Evolutionary conservation across 2,329 filamentous ascomycete genomes (phyloP).

Genomic region (Colletotrichum limetticola): DNA sequence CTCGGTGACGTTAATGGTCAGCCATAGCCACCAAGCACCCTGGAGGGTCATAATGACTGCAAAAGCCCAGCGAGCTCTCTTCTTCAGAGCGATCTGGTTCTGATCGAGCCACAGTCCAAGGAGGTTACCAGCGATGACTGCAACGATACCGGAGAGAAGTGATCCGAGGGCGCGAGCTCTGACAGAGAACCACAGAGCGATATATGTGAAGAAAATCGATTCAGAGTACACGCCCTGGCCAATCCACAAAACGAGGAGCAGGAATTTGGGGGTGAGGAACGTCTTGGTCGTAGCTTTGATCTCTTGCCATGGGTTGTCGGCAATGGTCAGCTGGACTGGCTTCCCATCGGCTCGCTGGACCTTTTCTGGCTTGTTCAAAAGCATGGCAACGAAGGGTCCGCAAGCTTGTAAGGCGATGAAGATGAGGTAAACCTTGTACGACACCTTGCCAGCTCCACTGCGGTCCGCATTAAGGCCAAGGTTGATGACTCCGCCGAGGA

Average conservation of each 20-base stretch:
- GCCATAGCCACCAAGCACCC: constrained; percentile 77
- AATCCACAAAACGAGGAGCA: constrained; percentile 62
- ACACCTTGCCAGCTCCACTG: constrained; percentile 56
- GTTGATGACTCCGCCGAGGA: constrained; percentile 62
- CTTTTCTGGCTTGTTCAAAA: constrained; percentile 57
- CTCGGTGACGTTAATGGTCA: constrained; percentile 69
- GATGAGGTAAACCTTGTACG: constrained; percentile 52
- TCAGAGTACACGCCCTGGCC: constrained; percentile 56
- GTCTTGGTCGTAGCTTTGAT: constrained; percentile 64
- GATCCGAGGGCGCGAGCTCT: constrained; percentile 57
- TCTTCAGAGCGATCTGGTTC: constrained; percentile 59
- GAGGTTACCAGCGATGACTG: constrained; percentile 70
- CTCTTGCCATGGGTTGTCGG: constrained; percentile 61
- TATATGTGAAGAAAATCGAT: constrained; percentile 50
- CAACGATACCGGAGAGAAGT: constrained; percentile 64
- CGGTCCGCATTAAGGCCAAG: constrained; percentile 58
- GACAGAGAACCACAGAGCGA: constrained; percentile 64
- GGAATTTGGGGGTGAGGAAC: constrained; percentile 53
- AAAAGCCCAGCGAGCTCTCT: constrained; percentile 64
- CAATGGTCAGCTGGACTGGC: constrained; percentile 46
- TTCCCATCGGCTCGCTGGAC: constrained; percentile 53
- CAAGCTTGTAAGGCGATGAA: constrained; percentile 57
- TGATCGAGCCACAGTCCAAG: constrained; percentile 71
- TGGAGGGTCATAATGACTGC: constrained; percentile 62
- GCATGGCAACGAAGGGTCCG: constrained; percentile 54